Percentiles rank a stretch among this genome's conserved stretches.
phyloP scores from a whole-genome alignment of 2,329 filamentous ascomycete species.

The Aspergillus brunneoviolaceus region DNA sequence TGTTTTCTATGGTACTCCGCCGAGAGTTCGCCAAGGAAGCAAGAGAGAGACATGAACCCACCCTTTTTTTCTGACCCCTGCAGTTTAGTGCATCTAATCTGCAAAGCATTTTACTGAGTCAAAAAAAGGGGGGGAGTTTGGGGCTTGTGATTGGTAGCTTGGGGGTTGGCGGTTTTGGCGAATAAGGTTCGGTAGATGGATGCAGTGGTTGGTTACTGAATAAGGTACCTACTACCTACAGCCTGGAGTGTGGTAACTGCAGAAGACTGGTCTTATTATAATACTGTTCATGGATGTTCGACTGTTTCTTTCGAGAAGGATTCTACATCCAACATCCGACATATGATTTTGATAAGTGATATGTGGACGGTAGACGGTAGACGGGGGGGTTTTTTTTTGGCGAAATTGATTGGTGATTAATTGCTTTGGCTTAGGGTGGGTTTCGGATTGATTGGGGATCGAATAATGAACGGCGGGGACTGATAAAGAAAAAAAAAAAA shows the following conservation, averaged over 20 bases:
- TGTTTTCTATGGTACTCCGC: too few relatives aligned
- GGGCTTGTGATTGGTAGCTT: neutral
- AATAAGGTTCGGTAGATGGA: neutral
- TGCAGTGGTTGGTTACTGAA: too few relatives aligned
- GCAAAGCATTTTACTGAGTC: neutral
- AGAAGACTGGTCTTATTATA: too few relatives aligned
- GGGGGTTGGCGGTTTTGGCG: neutral
- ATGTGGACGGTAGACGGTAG: too few relatives aligned
- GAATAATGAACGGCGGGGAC: neutral
- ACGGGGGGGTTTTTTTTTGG: too few relatives aligned
- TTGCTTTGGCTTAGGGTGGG: neutral
- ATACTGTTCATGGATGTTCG: too few relatives aligned
- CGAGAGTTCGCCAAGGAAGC: neutral
- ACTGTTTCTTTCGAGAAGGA: too few relatives aligned
- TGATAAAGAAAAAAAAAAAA: neutral
- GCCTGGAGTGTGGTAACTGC: too few relatives aligned
- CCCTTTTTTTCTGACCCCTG: neutral
- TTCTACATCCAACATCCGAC: too few relatives aligned
- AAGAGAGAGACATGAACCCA: neutral
- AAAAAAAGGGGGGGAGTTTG: neutral
- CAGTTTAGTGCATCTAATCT: neutral
- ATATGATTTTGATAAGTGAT: too few relatives aligned
- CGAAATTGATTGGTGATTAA: neutral
- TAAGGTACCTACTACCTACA: too few relatives aligned
- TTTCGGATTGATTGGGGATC: neutral